Percentiles rank a stretch among this genome's conserved stretches.
These are phyloP conservation scores for Pichia sporocuriosa DNA, from an alignment of 805 yeast species.

Conservation along the genomic window DNA sequence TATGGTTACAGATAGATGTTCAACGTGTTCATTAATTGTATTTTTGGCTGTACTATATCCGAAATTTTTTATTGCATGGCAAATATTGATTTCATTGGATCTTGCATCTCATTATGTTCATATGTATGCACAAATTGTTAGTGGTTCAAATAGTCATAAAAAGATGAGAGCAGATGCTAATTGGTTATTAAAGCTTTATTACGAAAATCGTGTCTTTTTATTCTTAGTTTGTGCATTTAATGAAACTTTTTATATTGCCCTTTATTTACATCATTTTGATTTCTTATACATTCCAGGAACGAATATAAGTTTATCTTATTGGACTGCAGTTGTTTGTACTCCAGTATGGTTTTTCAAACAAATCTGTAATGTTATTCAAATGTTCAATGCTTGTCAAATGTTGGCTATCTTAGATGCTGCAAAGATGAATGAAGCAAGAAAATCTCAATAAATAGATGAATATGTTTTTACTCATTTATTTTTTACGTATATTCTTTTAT, in stretches of 20 bases:
- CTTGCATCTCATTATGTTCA: conserved; percentile 96
- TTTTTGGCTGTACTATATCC: conserved; percentile 80
- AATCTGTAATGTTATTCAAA: conserved; percentile 79
- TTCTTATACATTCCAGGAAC: conserved; percentile 35
- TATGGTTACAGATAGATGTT: conserved; percentile 98
- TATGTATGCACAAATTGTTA: conserved; percentile 86
- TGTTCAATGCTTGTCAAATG: conserved; percentile 74
- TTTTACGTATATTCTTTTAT: not conserved
- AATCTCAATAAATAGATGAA: conserved; percentile 2
- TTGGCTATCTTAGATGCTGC: conserved; percentile 74
- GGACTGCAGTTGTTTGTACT: conserved; percentile 46
- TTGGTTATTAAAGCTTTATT: conserved; percentile 73
- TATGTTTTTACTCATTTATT: not conserved
- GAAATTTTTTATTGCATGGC: conserved; percentile 61
- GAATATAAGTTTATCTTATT: conserved; percentile 26
- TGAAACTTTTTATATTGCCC: conserved; percentile 86
- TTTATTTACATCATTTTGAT: conserved; percentile 70
- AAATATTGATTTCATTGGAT: conserved; percentile 74
- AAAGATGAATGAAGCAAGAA: conserved; percentile 22
- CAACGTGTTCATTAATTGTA: conserved; percentile 89
- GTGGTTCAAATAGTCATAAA: conserved; percentile 81
- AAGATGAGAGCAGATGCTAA: conserved; percentile 64
- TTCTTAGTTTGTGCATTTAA: conserved; percentile 89
- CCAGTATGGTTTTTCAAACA: conserved; percentile 94
- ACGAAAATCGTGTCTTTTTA: conserved; percentile 75